Evolutionary conservation across 768 basidiomycete species (phyloP).

Genomic region (Termitomyces bulborhizus): DNA sequence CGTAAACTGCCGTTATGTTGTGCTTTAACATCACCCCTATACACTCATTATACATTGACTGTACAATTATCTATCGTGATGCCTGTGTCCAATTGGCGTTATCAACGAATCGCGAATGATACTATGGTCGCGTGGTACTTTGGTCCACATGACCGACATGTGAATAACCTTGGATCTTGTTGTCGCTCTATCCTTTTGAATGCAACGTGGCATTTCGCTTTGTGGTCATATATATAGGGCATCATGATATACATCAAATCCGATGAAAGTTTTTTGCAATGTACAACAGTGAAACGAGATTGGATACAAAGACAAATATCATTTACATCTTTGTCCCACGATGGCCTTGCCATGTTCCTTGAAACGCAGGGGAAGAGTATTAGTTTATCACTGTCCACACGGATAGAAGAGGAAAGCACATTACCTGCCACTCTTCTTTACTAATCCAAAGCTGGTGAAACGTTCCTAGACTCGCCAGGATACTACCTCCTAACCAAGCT

Average conservation of each 20-base stretch:
- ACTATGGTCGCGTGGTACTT: too few relatives aligned
- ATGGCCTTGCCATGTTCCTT: slow-evolving; percentile 83
- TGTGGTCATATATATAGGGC: background rate
- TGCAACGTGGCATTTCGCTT: background rate
- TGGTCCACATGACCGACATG: too few relatives aligned
- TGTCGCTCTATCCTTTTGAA: too few relatives aligned
- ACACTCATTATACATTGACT: slow-evolving; percentile 15
- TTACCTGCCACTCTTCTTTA: slow-evolving; percentile 86
- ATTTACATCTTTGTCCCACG: slow-evolving; percentile 84
- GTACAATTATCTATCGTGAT: slow-evolving; percentile 1
- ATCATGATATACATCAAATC: background rate
- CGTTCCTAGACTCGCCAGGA: slow-evolving; percentile 90
- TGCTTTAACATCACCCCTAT: slow-evolving; percentile 15
- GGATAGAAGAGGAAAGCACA: slow-evolving; percentile 15
- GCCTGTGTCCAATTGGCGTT: background rate
- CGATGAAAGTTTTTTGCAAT: background rate
- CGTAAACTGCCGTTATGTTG: slow-evolving; percentile 11
- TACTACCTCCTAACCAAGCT: slow-evolving; percentile 94
- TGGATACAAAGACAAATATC: slow-evolving; percentile 11
- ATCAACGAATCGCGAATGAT: background rate
- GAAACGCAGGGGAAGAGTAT: background rate
- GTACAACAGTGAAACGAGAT: slow-evolving; percentile 1
- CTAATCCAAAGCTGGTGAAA: slow-evolving; percentile 98
- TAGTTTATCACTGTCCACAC: background rate
- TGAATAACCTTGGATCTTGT: background rate